Evolutionary conservation across 202 grass and related monocot species (phyloP).

Genomic region (Setaria viridis): DNA sequence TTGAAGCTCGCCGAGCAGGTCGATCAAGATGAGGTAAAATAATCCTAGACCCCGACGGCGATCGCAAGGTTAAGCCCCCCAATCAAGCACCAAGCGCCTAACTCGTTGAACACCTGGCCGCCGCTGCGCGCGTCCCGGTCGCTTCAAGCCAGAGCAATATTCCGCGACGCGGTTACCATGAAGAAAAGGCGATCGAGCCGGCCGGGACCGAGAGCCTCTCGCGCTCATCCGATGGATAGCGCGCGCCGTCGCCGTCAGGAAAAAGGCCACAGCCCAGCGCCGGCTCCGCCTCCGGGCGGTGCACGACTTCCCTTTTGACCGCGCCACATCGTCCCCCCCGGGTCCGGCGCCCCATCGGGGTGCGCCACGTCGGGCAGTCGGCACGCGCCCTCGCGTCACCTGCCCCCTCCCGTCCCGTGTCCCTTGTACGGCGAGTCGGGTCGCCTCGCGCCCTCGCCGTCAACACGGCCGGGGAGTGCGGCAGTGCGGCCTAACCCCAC

Average conservation of each 20-base stretch:
- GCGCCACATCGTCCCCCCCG: slow-evolving; percentile 5
- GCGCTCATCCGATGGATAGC: neutral
- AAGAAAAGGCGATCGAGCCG: slow-evolving; percentile 29
- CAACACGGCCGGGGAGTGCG: slow-evolving; percentile 37
- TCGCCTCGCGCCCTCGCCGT: slow-evolving; percentile 16
- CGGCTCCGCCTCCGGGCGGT: slow-evolving; percentile 10
- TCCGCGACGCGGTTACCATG: slow-evolving; percentile 33
- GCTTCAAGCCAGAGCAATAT: slow-evolving; percentile 47
- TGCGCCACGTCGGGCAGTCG: slow-evolving; percentile 26
- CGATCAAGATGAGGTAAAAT: slow-evolving; percentile 22
- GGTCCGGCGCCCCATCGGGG: neutral
- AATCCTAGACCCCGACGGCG: neutral
- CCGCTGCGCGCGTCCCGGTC: slow-evolving; percentile 26
- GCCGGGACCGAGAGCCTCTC: too few relatives aligned
- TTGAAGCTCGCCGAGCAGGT: neutral
- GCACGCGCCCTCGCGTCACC: neutral
- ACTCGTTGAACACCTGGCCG: slow-evolving; percentile 53
- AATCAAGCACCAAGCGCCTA: slow-evolving; percentile 1
- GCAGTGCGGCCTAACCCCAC: slow-evolving; percentile 56
- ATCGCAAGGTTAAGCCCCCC: neutral
- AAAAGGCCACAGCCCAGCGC: slow-evolving; percentile 27
- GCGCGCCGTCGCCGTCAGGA: slow-evolving; percentile 37
- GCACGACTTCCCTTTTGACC: slow-evolving; percentile 36
- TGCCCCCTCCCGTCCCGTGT: neutral
- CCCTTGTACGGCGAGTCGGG: neutral